A percentile compares a stretch with the other conserved stretches of the same genome.
These are phyloP conservation scores for Favolaschia claudopus DNA, from an alignment of 768 basidiomycete species.

Conservation along the genomic window DNA sequence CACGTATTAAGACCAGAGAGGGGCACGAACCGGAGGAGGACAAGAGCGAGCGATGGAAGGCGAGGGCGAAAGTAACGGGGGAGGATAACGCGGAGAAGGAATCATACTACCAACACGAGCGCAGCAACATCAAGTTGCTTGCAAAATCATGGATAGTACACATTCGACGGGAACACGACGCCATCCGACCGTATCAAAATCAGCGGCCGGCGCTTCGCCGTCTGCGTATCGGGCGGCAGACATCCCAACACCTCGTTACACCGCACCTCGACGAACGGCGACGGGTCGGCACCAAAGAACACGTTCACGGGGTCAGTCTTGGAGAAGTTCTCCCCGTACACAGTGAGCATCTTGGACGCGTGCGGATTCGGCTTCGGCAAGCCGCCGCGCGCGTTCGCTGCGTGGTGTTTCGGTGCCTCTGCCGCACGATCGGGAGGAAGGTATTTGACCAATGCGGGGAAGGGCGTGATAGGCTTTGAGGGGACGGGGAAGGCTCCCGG, in stretches of 20 bases:
- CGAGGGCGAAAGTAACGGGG: too few species aligned
- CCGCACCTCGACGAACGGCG: slow-evolving; percentile 86
- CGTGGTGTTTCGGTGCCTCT: slow-evolving; percentile 80
- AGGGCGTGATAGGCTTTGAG: slow-evolving; percentile 83
- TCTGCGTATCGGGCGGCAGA: slow-evolving; percentile 74
- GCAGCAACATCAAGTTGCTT: slow-evolving; percentile 14
- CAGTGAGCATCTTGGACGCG: slow-evolving; percentile 80
- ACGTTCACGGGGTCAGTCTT: slow-evolving; percentile 83
- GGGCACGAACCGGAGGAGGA: too few species aligned
- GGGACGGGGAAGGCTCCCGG: slow-evolving; percentile 80
- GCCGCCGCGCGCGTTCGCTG: slow-evolving; percentile 69
- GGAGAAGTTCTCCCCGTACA: slow-evolving; percentile 90
- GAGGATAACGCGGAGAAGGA: too few species aligned
- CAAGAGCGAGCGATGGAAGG: slow-evolving; percentile 28
- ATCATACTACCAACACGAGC: too few species aligned
- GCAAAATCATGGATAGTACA: slow-evolving; percentile 74
- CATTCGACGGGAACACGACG: slow-evolving; percentile 84
- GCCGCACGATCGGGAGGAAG: slow-evolving; percentile 88
- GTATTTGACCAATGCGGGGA: slow-evolving; percentile 90
- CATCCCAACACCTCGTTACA: slow-evolving; percentile 88
- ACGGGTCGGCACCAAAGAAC: slow-evolving; percentile 88
- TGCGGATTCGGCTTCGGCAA: slow-evolving; percentile 82
- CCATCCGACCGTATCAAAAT: slow-evolving; percentile 86
- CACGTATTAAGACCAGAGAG: neutral
- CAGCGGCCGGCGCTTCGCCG: slow-evolving; percentile 77